phyloP scores from a whole-genome alignment of 495 filamentous ascomycete genomes.

The Tuber brumale region DNA sequence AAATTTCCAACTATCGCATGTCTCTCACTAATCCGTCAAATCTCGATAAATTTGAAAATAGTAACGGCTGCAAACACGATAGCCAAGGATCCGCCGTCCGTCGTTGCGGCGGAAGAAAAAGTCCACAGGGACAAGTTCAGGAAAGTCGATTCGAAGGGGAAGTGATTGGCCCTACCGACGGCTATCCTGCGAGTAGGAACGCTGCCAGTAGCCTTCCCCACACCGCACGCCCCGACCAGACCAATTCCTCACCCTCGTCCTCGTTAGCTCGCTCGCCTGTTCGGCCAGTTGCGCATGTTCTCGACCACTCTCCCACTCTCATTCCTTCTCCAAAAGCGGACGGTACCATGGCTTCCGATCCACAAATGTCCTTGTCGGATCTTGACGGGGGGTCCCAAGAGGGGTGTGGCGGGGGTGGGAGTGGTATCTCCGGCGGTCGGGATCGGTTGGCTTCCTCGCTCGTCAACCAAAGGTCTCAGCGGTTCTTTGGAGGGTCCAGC shows the following conservation, averaged over 20 bases:
- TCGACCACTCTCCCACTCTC: slow-evolving; percentile 6
- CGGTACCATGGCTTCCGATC: slow-evolving; percentile 21
- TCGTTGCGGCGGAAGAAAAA: slow-evolving; percentile 13
- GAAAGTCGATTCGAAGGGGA: slow-evolving; percentile 29
- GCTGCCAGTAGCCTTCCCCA: slow-evolving; percentile 9
- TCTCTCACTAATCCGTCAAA: slow-evolving; percentile 21
- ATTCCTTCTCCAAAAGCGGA: slow-evolving; percentile 19
- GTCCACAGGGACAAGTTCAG: slow-evolving; percentile 17
- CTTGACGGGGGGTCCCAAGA: slow-evolving; percentile 19
- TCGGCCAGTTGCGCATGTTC: slow-evolving; percentile 5
- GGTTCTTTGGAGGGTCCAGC: slow-evolving; percentile 17
- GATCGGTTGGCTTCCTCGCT: slow-evolving; percentile 21
- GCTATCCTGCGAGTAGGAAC: slow-evolving; percentile 11
- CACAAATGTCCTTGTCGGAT: slow-evolving; percentile 17
- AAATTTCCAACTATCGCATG: slow-evolving; percentile 16
- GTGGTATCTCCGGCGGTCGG: slow-evolving; percentile 8
- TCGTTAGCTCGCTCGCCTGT: slow-evolving; percentile 2
- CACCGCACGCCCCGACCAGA: not conserved
- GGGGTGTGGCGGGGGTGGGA: slow-evolving; percentile 23
- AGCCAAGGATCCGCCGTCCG: slow-evolving; percentile 21
- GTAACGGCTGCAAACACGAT: slow-evolving; percentile 24
- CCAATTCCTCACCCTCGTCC: not conserved
- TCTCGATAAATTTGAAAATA: slow-evolving; percentile 22
- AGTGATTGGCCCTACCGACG: slow-evolving; percentile 22
- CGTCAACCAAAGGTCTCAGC: slow-evolving; percentile 28